Conservation (phyloP, 2,329 filamentous ascomycete species). For the Chaetomium olivaceum region DNA sequence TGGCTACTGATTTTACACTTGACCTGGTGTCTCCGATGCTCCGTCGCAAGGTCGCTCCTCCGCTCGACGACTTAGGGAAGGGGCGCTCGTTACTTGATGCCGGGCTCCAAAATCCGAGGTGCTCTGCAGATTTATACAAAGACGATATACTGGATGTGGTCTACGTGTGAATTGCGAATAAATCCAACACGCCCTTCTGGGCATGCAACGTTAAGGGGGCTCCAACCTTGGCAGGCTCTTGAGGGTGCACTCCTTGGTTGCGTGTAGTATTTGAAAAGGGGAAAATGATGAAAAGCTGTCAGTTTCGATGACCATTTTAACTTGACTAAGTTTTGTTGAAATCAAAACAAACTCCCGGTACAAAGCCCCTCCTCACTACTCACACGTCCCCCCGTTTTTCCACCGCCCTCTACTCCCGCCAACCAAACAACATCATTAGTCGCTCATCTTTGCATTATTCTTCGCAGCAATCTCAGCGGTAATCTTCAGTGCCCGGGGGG, state of each 20-base stretch:
- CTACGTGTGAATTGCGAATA: too few species aligned
- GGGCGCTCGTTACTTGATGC: too few species aligned
- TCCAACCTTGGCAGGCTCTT: neutral
- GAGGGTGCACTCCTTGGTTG: neutral
- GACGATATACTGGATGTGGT: too few species aligned
- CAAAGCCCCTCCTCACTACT: neutral
- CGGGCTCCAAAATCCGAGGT: too few species aligned
- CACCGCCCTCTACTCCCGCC: neutral
- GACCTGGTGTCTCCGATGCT: neutral
- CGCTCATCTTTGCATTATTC: constrained; percentile 56
- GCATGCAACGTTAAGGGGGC: too few species aligned
- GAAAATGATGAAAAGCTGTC: neutral
- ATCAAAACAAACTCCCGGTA: neutral
- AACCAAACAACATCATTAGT: constrained; percentile 3
- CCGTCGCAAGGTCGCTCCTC: neutral
- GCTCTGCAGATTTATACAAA: too few species aligned
- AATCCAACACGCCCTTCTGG: too few species aligned
- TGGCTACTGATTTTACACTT: neutral
- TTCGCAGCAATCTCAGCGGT: constrained; percentile 71
- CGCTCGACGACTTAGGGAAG: too few species aligned
- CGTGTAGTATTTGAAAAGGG: neutral
- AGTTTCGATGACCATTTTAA: neutral
- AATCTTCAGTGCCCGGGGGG: constrained; percentile 67
- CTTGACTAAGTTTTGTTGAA: neutral
- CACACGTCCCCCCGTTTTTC: neutral